Percentiles rank a stretch among this genome's conserved stretches.
These are phyloP conservation scores for Phyllosticta citrichinensis DNA, from an alignment of 2,329 filamentous ascomycete genomes.

Conservation along the genomic window DNA sequence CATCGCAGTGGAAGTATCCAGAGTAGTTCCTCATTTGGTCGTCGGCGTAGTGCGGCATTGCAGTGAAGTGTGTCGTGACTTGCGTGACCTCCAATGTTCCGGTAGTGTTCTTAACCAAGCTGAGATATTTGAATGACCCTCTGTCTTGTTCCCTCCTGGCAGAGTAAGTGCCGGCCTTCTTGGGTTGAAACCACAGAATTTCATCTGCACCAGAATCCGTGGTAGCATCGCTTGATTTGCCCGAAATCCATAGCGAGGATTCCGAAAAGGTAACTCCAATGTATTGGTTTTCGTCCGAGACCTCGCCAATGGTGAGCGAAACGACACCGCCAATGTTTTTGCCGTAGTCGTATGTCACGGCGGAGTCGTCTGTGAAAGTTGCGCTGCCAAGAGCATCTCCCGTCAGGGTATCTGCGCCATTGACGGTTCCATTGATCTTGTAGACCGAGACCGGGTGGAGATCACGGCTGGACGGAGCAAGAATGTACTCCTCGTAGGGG, in stretches of 20 bases:
- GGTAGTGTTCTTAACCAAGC: slow-evolving; percentile 17
- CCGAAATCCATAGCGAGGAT: slow-evolving; percentile 40
- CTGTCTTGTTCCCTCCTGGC: slow-evolving; percentile 33
- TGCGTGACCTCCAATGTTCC: slow-evolving; percentile 4
- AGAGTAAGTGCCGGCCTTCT: slow-evolving; percentile 30
- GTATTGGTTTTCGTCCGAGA: slow-evolving; percentile 20
- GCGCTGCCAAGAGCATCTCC: slow-evolving; percentile 20
- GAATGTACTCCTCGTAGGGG: slow-evolving; percentile 32
- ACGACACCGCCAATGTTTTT: slow-evolving; percentile 35
- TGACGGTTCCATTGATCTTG: slow-evolving; percentile 31
- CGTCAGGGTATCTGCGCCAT: slow-evolving; percentile 23
- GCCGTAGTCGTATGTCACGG: slow-evolving; percentile 33
- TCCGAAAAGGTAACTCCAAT: slow-evolving; percentile 36
- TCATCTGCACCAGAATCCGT: slow-evolving; percentile 38
- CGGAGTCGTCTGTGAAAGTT: slow-evolving; percentile 24
- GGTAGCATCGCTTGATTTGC: slow-evolving; percentile 36
- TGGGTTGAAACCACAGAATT: slow-evolving; percentile 36
- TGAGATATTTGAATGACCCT: slow-evolving; percentile 39
- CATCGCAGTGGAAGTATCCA: slow-evolving; percentile 34
- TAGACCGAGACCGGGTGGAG: slow-evolving; percentile 28
- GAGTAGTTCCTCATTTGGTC: slow-evolving; percentile 27
- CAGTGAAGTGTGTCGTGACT: slow-evolving; percentile 7
- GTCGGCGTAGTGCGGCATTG: slow-evolving; percentile 24
- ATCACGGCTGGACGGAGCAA: slow-evolving; percentile 30
- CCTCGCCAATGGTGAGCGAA: slow-evolving; percentile 1